Conservation (phyloP, 306 rosid genomes). For the Vigna reflexopilosa region DNA sequence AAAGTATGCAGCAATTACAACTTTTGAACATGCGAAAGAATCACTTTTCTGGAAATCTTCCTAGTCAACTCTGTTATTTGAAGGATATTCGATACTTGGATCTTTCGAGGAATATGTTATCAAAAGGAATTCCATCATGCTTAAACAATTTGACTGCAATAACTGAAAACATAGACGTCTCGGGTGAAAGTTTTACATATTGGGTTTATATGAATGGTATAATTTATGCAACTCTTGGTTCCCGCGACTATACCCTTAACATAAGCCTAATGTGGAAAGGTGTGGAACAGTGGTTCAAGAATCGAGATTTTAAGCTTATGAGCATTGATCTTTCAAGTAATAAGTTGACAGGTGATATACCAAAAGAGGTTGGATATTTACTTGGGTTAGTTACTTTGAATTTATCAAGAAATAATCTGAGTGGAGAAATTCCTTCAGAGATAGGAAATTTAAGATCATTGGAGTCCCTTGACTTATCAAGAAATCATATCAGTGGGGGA, state of each 20-base stretch:
- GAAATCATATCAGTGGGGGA: background rate
- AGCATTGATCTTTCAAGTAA: no score
- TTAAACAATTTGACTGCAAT: background rate
- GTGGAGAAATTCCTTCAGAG: background rate
- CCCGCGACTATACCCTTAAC: no score
- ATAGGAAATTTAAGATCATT: background rate
- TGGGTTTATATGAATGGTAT: no score
- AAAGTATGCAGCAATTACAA: background rate
- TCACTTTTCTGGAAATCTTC: background rate
- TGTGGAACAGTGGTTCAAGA: no score
- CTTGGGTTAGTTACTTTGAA: no score
- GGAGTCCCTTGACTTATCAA: background rate
- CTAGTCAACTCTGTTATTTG: background rate
- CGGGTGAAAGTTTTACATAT: fast-evolving
- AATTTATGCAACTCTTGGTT: no score
- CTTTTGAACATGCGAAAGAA: background rate
- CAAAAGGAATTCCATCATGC: background rate
- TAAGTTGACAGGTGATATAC: no score
- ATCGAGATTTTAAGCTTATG: no score
- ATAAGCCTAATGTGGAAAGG: no score
- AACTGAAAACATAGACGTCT: no score
- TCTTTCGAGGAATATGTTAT: background rate
- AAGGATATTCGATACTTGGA: background rate
- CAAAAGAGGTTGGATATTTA: no score
- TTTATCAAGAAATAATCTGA: background rate